phyloP scores from a whole-genome alignment of 2,329 filamentous ascomycete species.

The Falciphora oryzae region DNA sequence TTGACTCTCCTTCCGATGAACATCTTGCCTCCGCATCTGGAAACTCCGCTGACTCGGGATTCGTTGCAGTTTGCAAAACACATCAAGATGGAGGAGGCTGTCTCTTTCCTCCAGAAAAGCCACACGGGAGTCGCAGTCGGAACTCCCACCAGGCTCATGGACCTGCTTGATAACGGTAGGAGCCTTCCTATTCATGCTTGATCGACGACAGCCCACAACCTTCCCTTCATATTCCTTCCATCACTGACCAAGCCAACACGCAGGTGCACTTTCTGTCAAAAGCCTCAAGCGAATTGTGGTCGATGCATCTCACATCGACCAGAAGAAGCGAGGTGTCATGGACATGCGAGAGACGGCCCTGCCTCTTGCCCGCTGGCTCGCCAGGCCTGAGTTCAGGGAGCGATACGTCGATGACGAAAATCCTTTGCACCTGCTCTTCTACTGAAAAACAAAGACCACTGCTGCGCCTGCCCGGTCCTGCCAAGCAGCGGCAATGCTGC shows the following conservation, averaged over 20 bases:
- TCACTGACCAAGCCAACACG: slow-evolving; percentile 13
- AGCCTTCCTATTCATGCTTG: not conserved
- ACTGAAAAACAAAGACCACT: slow-evolving; percentile 32
- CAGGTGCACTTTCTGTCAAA: slow-evolving; percentile 63
- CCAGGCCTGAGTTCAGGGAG: slow-evolving; percentile 58
- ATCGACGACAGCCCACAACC: not conserved
- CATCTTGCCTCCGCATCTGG: not conserved
- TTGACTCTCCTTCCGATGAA: not conserved
- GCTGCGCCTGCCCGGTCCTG: too few relatives aligned
- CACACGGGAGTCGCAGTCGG: slow-evolving; percentile 85
- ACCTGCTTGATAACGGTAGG: slow-evolving; percentile 75
- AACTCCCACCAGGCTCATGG: slow-evolving; percentile 75
- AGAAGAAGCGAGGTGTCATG: slow-evolving; percentile 88
- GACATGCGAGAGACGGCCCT: slow-evolving; percentile 93
- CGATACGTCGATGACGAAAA: slow-evolving; percentile 57
- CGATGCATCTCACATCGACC: slow-evolving; percentile 88
- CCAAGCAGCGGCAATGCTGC: too few relatives aligned
- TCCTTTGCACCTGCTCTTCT: slow-evolving; percentile 59
- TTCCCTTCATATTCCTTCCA: not conserved
- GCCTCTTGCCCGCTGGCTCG: slow-evolving; percentile 70
- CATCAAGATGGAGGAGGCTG: slow-evolving; percentile 87
- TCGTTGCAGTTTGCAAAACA: slow-evolving; percentile 76
- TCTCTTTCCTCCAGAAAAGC: slow-evolving; percentile 62
- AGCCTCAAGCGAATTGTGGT: slow-evolving; percentile 75
- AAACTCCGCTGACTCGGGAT: not conserved